Evolutionary conservation across 2,329 filamentous ascomycete species (phyloP).

Genomic region (Cladorrhinum sp.): DNA sequence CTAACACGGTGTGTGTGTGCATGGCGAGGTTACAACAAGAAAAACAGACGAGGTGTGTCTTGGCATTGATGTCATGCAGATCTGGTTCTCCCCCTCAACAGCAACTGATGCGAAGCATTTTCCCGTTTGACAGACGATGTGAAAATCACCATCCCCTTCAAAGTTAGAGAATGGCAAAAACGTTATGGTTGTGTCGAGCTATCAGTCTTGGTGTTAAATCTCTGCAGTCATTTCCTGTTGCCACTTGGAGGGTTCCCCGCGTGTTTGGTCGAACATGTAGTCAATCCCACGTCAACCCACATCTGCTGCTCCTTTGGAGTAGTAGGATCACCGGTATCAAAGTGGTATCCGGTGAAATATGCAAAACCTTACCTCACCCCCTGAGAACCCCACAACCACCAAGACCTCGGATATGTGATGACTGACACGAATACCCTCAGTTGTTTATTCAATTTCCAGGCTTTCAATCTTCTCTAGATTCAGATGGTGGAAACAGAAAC

Average conservation of each 20-base stretch:
- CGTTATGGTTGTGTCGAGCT: too few species aligned
- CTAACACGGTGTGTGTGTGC: background rate
- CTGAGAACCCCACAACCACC: background rate
- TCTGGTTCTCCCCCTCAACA: background rate
- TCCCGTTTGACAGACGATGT: background rate
- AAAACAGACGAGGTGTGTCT: background rate
- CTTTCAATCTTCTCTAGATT: too few species aligned
- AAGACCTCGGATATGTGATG: too few species aligned
- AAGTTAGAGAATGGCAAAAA: background rate
- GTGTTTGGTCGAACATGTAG: background rate
- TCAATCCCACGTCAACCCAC: background rate
- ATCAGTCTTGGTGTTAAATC: background rate
- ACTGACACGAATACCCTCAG: too few species aligned
- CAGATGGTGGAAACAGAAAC: too few species aligned
- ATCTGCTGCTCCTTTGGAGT: background rate
- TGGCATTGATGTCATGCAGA: background rate
- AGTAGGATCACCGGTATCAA: background rate
- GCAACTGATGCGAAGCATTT: background rate
- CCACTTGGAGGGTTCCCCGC: background rate
- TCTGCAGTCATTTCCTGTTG: background rate
- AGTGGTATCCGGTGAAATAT: background rate
- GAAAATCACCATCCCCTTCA: background rate
- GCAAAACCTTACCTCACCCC: background rate
- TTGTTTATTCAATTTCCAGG: too few species aligned
- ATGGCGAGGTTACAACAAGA: background rate